These are phyloP conservation scores for Penicillium verrucosum DNA, from an alignment of 2,329 filamentous ascomycete genomes.

Conservation along the genomic window DNA sequence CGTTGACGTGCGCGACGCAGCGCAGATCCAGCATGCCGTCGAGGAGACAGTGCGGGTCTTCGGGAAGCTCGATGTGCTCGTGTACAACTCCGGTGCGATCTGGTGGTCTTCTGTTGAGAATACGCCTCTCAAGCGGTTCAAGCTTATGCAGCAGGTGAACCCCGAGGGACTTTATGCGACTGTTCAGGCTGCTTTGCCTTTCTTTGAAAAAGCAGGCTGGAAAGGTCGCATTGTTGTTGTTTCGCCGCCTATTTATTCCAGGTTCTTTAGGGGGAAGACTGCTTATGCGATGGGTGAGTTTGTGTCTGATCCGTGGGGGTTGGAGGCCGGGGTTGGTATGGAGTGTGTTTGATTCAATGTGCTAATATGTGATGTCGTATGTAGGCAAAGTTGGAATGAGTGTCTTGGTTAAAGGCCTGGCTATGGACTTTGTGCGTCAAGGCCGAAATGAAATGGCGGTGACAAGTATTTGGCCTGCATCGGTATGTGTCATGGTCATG, in stretches of 20 bases:
- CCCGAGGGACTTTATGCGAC: slow-evolving; percentile 71
- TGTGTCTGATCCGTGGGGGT: background rate
- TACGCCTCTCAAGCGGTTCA: slow-evolving; percentile 73
- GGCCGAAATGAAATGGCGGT: slow-evolving; percentile 67
- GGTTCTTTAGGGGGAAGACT: slow-evolving; percentile 82
- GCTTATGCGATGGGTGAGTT: slow-evolving; percentile 66
- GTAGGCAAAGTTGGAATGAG: slow-evolving; percentile 75
- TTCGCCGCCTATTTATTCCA: slow-evolving; percentile 77
- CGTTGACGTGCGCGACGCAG: slow-evolving; percentile 67
- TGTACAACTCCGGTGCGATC: slow-evolving; percentile 84
- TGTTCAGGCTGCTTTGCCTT: slow-evolving; percentile 66
- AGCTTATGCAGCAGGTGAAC: slow-evolving; percentile 73
- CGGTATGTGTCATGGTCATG: slow-evolving; percentile 47
- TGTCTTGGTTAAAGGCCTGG: slow-evolving; percentile 74
- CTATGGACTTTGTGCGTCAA: slow-evolving; percentile 74
- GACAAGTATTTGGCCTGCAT: slow-evolving; percentile 78
- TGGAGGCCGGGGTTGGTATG: background rate
- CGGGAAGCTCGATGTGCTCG: slow-evolving; percentile 65
- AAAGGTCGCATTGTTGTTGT: slow-evolving; percentile 71
- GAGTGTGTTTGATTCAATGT: background rate
- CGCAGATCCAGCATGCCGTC: slow-evolving; percentile 60
- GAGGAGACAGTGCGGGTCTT: slow-evolving; percentile 57
- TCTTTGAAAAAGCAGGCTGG: slow-evolving; percentile 55
- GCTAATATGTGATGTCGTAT: background rate
- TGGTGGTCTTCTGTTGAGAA: slow-evolving; percentile 75